Base-by-base conservation (phyloP, 2,329 filamentous ascomycete genomes). In the Fusarium sambucinum region DNA sequence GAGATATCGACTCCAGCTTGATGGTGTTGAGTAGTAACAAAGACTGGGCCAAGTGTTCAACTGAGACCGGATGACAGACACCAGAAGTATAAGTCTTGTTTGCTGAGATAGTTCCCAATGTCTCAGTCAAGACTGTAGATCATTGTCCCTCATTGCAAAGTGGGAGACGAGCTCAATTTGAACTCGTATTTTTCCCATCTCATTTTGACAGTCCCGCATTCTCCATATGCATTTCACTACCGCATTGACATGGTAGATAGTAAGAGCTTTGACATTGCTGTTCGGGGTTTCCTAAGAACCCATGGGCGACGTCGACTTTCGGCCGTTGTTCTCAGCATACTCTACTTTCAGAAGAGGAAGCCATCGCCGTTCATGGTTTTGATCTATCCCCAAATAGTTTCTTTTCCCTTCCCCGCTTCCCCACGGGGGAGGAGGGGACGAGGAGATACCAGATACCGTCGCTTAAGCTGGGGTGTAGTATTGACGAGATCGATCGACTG, bases 81-180 rank as follows among this genome's bases (percentile, higher is more conserved):
- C 25, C 23, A 59, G n/a, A 25, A 47, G 30, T 44, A 50, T 35
- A 33, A 42, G 37, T 21, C 27, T 30, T 33, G 32, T 23, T 37
- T 58, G 23, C n/a, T 37, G 35, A 45, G 59, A 48, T 56, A 52
- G 50, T 63, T 47, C 46, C 54, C 27, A 40, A 17, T 59, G 57
- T 56, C 54, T 57, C 55, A 69, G 55, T 58, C 40, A 38, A 38
- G 21, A 55, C 47, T 45, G 33, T 46, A 40, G 54, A 52, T 27
- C 41, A 19, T 59, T 12, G 25, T 52, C 42, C 13, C 41, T n/a
- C 41, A n/a, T 45, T 11, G 27, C 37, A 29, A 51, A 30, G 25
- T 9, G 69, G 71, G 68, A 68, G 52, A 57, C 41, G 55, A 47
- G 50, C 40, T 35, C 62, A 62, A 70, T 73, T 74, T 73, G 67